Percentiles rank a stretch among this genome's conserved stretches.
phyloP scores from a whole-genome alignment of 75 land plant species.

The Cunninghamia lanceolata region DNA sequence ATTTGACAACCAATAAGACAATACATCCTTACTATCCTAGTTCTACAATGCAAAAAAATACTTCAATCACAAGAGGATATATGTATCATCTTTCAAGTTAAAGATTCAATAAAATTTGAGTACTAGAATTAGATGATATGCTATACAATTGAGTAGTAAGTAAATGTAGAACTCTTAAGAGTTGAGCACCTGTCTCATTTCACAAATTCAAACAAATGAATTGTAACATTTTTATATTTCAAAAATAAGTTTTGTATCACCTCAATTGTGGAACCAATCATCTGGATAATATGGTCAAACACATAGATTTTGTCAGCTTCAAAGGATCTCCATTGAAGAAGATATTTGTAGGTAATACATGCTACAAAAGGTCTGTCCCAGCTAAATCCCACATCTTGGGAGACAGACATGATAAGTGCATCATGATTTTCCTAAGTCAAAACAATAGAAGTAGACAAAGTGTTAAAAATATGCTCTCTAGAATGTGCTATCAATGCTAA shows the following conservation, averaged over 20 bases:
- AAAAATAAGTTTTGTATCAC: too few species aligned
- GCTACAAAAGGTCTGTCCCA: constrained; percentile 76
- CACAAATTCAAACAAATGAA: not conserved
- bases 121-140: not conserved
- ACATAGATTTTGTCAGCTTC: too few species aligned
- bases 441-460: constrained; percentile 19
- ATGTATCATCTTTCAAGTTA: not conserved
- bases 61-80: not conserved
- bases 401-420: constrained; percentile 69
- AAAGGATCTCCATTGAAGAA: too few species aligned
- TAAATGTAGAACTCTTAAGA: too few species aligned
- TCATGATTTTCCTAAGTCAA: too few species aligned
- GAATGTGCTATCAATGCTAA: not conserved
- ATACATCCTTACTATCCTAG: constrained; percentile 56
- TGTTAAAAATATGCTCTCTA: not conserved
- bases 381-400: constrained; percentile 76
- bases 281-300: too few species aligned
- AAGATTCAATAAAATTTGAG: not conserved
- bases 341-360: constrained; percentile 70
- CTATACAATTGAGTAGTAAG: not conserved
- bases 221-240: too few species aligned
- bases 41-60: constrained; percentile 30
- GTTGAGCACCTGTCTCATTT: not conserved
- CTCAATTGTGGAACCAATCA: too few species aligned
- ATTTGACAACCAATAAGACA: constrained; percentile 86